Evolutionary conservation across 2,329 filamentous ascomycete species (phyloP), one percentile per base, ranked within the genome.

Genomic region (Cryphonectria carpinicola): DNA sequence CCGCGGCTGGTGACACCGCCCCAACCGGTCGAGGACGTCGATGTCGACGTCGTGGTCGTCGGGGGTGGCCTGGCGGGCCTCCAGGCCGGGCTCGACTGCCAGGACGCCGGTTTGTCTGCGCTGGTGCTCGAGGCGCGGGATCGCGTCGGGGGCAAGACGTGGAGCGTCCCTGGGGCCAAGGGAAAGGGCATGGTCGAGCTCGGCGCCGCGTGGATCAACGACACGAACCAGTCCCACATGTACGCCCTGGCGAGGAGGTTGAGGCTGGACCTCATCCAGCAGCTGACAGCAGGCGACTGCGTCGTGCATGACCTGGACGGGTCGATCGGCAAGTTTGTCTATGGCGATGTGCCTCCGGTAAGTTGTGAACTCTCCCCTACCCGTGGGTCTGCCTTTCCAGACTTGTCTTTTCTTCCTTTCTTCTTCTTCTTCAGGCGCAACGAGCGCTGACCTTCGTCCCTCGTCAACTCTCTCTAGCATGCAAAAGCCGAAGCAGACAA

Each of bases 131-230:
- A 88, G 73, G 85, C 85, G 1, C 79, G 82, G 5, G 80, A 85
- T 56, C 81, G 84, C 0, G 83, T 87, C 0, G 86, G 86, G 0
- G 86, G 86, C 8, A 88, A 88, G 76, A 86, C 84, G 0, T 85
- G 80, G 77, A 84, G 80, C 4, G 70, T 78, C 3, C 76, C 78
- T 1, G 72, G 79, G 11, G 73, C 78, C 1, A 80, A 75, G 39
- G 77, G 76, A 3, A 32, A 32, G 32, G 83, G 82, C 0, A 71
- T 78, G 0, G 80, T 84, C 8, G 88, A 90, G 32, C 75, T 88
- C 0, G 88, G 88, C 3, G 88, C 86, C 0, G 86, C 86, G 0
- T 90, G 88, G 88, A 84, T 89, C 73, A 90, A 90, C 72, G 84
- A 89, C 67, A 83, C 79, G 1, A 86, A 83, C 66, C 87, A 90